phyloP scores from a whole-genome alignment of 73 alveolate species.

The Tetrahymena borealis region DNA sequence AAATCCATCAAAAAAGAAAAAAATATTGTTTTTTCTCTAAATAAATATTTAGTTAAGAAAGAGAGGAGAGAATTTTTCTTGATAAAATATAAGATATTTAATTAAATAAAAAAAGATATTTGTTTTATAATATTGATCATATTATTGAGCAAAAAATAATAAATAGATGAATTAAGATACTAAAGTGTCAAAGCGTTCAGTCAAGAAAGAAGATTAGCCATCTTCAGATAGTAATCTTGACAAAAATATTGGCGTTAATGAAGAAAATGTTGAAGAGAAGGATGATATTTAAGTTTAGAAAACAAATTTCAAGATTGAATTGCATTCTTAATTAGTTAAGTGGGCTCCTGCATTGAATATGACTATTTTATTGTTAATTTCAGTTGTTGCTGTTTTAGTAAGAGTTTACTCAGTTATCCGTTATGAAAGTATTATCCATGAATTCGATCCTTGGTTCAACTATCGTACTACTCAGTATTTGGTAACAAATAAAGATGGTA shows the following conservation, averaged over 20 bases:
- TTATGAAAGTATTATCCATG: constrained; percentile 95
- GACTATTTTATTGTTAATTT: constrained; percentile 71
- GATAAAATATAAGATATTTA: neutral
- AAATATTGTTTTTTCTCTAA: too few species aligned
- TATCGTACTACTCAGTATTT: constrained; percentile 91
- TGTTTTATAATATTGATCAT: neutral
- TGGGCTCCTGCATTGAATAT: constrained; percentile 85
- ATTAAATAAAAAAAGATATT: neutral
- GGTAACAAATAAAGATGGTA: constrained; percentile 79
- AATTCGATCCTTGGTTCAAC: constrained; percentile 99
- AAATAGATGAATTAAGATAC: neutral
- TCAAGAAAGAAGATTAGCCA: neutral
- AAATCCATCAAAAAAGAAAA: too few species aligned
- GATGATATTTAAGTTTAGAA: neutral
- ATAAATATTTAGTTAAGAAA: too few species aligned
- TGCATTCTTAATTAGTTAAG: neutral
- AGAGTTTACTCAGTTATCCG: constrained; percentile 97
- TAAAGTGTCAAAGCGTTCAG: neutral
- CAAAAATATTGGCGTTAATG: neutral
- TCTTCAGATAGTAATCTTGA: too few species aligned
- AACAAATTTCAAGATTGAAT: neutral
- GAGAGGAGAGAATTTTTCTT: neutral
- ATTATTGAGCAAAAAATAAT: neutral
- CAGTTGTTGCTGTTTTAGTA: constrained; percentile 77
- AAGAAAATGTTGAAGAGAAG: neutral